phyloP scores from a whole-genome alignment of 768 basidiomycete genomes.

The Leccinum boreale region DNA sequence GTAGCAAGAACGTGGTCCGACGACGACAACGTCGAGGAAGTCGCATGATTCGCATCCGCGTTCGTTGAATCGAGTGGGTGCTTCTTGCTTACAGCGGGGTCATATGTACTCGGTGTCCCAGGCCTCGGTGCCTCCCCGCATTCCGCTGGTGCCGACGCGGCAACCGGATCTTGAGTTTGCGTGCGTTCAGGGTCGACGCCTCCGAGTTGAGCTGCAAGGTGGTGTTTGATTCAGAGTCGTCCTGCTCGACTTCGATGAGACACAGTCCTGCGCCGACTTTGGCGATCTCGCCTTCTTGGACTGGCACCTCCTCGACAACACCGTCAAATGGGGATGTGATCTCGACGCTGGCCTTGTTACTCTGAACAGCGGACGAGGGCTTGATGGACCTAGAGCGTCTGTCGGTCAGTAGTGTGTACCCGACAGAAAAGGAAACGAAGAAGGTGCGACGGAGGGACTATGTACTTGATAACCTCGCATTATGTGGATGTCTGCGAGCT shows the following conservation, averaged over 20 bases:
- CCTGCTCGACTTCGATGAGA: conserved; percentile 74
- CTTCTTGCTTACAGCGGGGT: conserved; percentile 15
- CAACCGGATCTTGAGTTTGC: conserved; percentile 17
- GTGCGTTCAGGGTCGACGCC: neutral
- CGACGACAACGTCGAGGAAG: conserved; percentile 8
- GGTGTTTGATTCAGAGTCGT: conserved; percentile 19
- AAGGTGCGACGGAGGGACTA: conserved; percentile 48
- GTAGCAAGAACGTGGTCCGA: conserved; percentile 54
- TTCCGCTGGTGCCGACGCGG: neutral
- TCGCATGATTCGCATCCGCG: neutral
- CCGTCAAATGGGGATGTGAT: conserved; percentile 88
- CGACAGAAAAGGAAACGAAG: no score
- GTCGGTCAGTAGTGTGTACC: no score
- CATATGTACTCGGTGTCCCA: no score
- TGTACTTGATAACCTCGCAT: conserved; percentile 84
- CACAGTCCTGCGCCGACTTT: conserved; percentile 80
- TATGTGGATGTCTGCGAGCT: conserved; percentile 83
- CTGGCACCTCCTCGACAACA: conserved; percentile 64
- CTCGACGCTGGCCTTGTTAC: conserved; percentile 87
- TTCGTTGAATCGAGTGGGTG: conserved; percentile 68
- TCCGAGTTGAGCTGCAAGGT: no score
- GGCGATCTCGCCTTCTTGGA: conserved; percentile 78
- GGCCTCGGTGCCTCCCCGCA: no score
- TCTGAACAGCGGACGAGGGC: conserved; percentile 45
- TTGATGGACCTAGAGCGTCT: conserved; percentile 54